Conservation (phyloP, 371 early-diverging fungal genomes). For the Lichtheimia ornata region DNA sequence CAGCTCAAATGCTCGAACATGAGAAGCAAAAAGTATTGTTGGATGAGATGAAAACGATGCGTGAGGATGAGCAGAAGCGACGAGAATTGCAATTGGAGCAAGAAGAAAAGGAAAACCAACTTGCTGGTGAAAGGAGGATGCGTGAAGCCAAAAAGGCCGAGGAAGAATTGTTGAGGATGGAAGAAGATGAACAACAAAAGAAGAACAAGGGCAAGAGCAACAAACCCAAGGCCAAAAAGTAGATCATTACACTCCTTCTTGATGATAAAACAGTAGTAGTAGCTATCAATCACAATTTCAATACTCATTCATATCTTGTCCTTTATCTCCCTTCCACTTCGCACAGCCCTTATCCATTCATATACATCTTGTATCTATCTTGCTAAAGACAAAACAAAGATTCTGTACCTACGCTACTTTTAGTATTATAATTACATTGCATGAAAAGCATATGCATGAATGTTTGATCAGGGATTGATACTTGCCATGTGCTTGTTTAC, state of each 20-base stretch:
- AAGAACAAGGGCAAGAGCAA: conserved; percentile 4
- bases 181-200: conserved; percentile 19
- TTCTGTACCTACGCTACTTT: no score
- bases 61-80: conserved; percentile 45
- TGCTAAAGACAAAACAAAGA: no score
- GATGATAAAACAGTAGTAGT: no score
- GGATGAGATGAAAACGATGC: conserved; percentile 50
- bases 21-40: conserved; percentile 53
- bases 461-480: no score
- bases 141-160: conserved; percentile 27
- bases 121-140: conserved; percentile 18
- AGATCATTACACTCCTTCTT: not conserved
- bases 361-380: no score
- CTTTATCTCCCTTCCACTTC: no score
- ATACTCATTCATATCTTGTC: no score
- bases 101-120: conserved; percentile 3
- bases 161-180: conserved; percentile 22
- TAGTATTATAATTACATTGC: no score
- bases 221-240: conserved; percentile 11
- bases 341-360: no score
- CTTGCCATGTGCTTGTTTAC: no score
- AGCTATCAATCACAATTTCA: no score
- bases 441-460: no score
- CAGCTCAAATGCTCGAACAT: conserved; percentile 75
- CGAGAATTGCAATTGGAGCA: conserved; percentile 2